Evolutionary conservation across 805 yeast species (phyloP).

Genomic region (Lipomyces kockii): DNA sequence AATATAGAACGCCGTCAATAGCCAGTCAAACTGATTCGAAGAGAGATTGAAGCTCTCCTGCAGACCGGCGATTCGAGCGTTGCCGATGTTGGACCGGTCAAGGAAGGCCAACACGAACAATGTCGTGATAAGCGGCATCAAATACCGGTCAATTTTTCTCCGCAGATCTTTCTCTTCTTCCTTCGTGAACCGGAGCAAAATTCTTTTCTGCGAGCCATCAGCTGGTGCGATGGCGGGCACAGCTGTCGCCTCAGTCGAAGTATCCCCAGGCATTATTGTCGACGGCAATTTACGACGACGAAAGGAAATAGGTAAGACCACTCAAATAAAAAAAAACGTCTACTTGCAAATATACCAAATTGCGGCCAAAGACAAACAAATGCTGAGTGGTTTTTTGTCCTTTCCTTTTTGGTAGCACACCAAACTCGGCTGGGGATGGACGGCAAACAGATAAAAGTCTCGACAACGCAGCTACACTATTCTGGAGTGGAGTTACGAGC

Average conservation of each 20-base stretch:
- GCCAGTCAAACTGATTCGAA: slow-evolving; percentile 37
- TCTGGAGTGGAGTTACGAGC: background rate
- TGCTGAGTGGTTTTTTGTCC: background rate
- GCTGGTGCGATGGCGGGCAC: background rate
- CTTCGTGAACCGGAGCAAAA: slow-evolving; percentile 28
- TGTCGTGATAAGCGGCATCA: slow-evolving; percentile 50
- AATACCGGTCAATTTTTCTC: slow-evolving; percentile 34
- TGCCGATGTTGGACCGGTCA: slow-evolving; percentile 64
- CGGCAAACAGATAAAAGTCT: background rate
- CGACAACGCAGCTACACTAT: background rate
- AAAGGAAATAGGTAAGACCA: background rate
- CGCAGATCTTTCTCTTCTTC: slow-evolving; percentile 30
- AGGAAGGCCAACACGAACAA: slow-evolving; percentile 55
- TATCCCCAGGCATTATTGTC: background rate
- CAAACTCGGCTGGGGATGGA: background rate
- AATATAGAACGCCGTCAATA: slow-evolving; percentile 36
- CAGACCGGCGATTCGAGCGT: slow-evolving; percentile 61
- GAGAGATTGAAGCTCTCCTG: slow-evolving; percentile 41
- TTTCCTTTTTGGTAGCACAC: background rate
- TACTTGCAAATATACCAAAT: background rate
- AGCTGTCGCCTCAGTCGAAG: background rate
- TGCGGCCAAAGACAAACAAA: background rate
- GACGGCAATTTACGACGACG: background rate
- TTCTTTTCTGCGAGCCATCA: slow-evolving; percentile 16
- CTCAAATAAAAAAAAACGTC: background rate